A percentile compares a stretch with the other conserved stretches of the same genome.
phyloP scores from a whole-genome alignment of 352 stramenopile genomes.

The Lagenidium sp. region DNA sequence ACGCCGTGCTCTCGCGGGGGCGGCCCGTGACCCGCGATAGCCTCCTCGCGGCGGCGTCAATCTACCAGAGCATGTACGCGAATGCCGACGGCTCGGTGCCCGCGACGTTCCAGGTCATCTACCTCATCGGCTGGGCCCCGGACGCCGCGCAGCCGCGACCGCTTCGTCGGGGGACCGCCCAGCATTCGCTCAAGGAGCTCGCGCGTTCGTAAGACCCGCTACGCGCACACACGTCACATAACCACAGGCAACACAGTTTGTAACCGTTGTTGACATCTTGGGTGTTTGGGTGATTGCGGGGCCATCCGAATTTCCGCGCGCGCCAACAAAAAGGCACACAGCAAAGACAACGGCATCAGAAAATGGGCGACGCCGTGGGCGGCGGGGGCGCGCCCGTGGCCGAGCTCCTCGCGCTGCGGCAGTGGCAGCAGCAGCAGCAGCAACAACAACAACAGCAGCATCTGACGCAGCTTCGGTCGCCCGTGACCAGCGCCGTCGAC shows the following conservation, averaged over 20 bases:
- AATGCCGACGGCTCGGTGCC: conserved; percentile 83
- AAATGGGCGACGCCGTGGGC: too few relatives aligned
- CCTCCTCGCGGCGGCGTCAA: conserved; percentile 89
- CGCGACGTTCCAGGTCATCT: conserved; percentile 96
- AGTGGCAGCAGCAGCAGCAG: conserved; percentile 1
- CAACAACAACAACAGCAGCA: conserved; percentile 1
- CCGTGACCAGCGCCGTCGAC: neutral
- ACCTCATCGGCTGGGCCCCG: conserved; percentile 97
- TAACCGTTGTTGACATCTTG: conserved; percentile 5
- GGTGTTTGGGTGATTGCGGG: conserved; percentile 10
- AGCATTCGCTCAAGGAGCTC: conserved; percentile 74
- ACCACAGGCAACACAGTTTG: neutral
- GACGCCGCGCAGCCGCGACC: conserved; percentile 93
- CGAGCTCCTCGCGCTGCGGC: neutral
- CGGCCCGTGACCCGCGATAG: conserved; percentile 82
- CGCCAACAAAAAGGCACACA: too few relatives aligned
- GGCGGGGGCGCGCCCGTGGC: too few relatives aligned
- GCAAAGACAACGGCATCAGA: too few relatives aligned
- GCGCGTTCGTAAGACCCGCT: conserved; percentile 9
- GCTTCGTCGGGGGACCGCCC: conserved; percentile 64
- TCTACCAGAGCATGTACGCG: conserved; percentile 93
- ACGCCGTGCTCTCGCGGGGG: conserved; percentile 68
- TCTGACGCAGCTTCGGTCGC: neutral
- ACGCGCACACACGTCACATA: conserved; percentile 6
- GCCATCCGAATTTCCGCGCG: too few relatives aligned